phyloP scores from a whole-genome alignment of 2,329 filamentous ascomycete genomes.

The Cytospora mali region DNA sequence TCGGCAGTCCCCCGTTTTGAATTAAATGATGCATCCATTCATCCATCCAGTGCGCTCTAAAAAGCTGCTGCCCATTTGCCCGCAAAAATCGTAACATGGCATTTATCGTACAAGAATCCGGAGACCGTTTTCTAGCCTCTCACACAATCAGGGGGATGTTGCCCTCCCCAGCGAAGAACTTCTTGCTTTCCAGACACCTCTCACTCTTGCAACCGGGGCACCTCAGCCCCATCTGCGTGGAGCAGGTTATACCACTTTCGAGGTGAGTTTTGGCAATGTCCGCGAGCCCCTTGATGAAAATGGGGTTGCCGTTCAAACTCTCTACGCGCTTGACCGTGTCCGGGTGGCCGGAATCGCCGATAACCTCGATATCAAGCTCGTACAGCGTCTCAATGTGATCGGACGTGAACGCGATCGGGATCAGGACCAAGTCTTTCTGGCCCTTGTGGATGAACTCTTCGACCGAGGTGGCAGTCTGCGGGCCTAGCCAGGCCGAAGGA shows the following conservation, averaged over 20 bases:
- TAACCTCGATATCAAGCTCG: slow-evolving; percentile 93
- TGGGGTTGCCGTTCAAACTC: slow-evolving; percentile 84
- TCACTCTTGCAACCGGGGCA: slow-evolving; percentile 94
- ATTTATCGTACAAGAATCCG: slow-evolving; percentile 1
- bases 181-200: slow-evolving; percentile 77
- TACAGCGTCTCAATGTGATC: slow-evolving; percentile 98
- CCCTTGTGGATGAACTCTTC: slow-evolving; percentile 88
- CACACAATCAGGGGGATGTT: neutral
- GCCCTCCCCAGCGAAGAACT: slow-evolving; percentile 56
- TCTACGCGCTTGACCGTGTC: slow-evolving; percentile 88
- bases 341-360: slow-evolving; percentile 77
- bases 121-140: neutral
- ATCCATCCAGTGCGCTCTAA: neutral
- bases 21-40: neutral
- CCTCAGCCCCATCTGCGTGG: slow-evolving; percentile 82
- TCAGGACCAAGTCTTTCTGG: slow-evolving; percentile 85
- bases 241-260: slow-evolving; percentile 67
- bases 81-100: slow-evolving; percentile 1
- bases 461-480: slow-evolving; percentile 88
- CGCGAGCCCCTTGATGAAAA: slow-evolving; percentile 89
- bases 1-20: slow-evolving; percentile 1
- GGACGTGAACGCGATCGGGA: slow-evolving; percentile 97
- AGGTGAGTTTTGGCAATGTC: slow-evolving; percentile 84
- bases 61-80: neutral
- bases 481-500: slow-evolving; percentile 91